Evolutionary conservation across 208 protist genomes (phyloP).

Genomic region (Herpetomonas tarakana): DNA sequence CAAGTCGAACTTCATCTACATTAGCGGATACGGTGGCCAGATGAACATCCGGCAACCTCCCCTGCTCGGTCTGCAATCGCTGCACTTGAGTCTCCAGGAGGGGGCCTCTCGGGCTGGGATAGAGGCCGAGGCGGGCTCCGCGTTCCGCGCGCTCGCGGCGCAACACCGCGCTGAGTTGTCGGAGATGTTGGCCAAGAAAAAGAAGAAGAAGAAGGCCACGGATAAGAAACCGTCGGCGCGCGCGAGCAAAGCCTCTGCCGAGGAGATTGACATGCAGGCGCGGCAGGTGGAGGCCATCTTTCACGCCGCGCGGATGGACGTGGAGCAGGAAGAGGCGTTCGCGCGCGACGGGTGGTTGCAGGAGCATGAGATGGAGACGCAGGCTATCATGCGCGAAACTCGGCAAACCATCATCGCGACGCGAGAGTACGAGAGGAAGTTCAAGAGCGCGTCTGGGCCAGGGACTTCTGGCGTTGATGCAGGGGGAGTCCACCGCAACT

Average conservation of each 20-base stretch:
- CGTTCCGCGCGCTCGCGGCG: conserved; percentile 31
- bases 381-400: conserved; percentile 56
- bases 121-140: conserved; percentile 30
- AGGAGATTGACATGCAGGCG: conserved; percentile 52
- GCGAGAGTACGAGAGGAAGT: conserved; percentile 62
- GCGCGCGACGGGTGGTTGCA: conserved; percentile 28
- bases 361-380: conserved; percentile 62
- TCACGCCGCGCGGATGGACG: conserved; percentile 30
- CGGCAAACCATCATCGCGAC: conserved; percentile 50
- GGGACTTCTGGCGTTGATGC: conserved; percentile 3
- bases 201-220: conserved; percentile 47
- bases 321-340: conserved; percentile 57
- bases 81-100: conserved; percentile 67
- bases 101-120: conserved; percentile 40
- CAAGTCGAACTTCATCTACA: conserved; percentile 75
- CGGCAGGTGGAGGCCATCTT: conserved; percentile 53
- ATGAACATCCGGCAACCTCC: conserved; percentile 69
- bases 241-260: conserved; percentile 41
- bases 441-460: conserved; percentile 18
- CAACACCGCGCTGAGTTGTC: conserved; percentile 29
- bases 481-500: conserved; percentile 29
- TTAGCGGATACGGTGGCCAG: conserved; percentile 81
- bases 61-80: conserved; percentile 46
- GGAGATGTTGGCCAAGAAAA: conserved; percentile 34
- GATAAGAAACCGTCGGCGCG: conserved; percentile 23